phyloP scores from a whole-genome alignment of 495 filamentous ascomycete species.

The Penicillium manginii region DNA sequence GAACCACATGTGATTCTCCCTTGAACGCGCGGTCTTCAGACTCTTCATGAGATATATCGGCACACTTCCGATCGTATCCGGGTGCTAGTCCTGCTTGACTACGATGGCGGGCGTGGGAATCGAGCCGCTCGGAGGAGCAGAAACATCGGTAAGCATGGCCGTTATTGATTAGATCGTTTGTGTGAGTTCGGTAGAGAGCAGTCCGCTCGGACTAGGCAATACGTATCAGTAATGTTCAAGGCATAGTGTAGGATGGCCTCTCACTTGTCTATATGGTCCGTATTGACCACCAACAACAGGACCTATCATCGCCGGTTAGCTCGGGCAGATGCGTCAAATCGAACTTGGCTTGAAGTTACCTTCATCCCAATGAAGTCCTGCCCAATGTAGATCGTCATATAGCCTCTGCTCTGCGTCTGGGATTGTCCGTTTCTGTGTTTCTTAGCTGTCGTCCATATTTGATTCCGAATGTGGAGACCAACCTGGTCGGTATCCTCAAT shows the following conservation, averaged over 20 bases:
- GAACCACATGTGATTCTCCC: slow-evolving; percentile 76
- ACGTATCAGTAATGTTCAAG: slow-evolving; percentile 9
- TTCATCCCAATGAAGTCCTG: slow-evolving; percentile 93
- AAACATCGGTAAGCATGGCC: slow-evolving; percentile 92
- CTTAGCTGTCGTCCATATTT: slow-evolving; percentile 33
- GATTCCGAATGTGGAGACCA: slow-evolving; percentile 19
- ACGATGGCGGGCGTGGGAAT: slow-evolving; percentile 61
- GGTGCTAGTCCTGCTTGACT: slow-evolving; percentile 62
- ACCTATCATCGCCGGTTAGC: slow-evolving; percentile 49
- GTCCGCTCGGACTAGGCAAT: slow-evolving; percentile 74
- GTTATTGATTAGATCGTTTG: slow-evolving; percentile 65
- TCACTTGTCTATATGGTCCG: slow-evolving; percentile 86
- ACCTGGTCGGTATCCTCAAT: slow-evolving; percentile 98
- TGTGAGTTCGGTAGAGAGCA: slow-evolving; percentile 71
- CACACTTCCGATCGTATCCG: slow-evolving; percentile 79
- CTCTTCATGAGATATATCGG: slow-evolving; percentile 63
- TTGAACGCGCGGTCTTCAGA: slow-evolving; percentile 67
- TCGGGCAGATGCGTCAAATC: neutral
- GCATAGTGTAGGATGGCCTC: slow-evolving; percentile 3
- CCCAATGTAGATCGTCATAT: slow-evolving; percentile 81
- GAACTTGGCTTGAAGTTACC: slow-evolving; percentile 44
- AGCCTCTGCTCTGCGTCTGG: slow-evolving; percentile 75
- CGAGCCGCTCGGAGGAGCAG: slow-evolving; percentile 74
- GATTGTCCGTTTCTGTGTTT: slow-evolving; percentile 71
- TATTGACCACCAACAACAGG: slow-evolving; percentile 77